Evolutionary conservation across 768 basidiomycete species (phyloP), one percentile per base, ranked within the genome.

Genomic region (Dioszegia crocea): DNA sequence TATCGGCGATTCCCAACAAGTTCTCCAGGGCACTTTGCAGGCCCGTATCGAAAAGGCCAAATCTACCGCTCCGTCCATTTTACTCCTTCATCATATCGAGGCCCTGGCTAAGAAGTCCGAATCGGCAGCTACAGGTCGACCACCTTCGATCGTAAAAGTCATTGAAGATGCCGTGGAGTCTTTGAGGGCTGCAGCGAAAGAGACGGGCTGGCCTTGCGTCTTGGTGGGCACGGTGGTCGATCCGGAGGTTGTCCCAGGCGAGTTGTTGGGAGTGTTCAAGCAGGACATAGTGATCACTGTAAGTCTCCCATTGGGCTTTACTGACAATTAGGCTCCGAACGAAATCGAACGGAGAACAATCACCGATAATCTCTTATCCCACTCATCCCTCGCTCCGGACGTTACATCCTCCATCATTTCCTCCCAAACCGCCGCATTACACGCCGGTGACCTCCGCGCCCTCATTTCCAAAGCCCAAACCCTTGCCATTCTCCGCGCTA

Each of bases 391-490:
- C 31, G 83, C 86, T 0, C 83, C 88, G 0, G 96, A 99, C 77
- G 86, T 96, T 2, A 86, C 87, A 8, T 57, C 94, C n/a, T 74
- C 78, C 33, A 74, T 77, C 4, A 65, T 98, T 3, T 90, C 96
- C 3, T 83, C 84, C 2, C 89, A 94, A 70, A 94, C 93, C 3
- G 96, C 96, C 16, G 92, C 92, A 1, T 79, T 99, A 5, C 85
- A 90, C 26, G 88, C 90, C 2, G 83, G 80, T 14, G 96, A 98
- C 75, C 80, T 98, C 14, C 81, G 79, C 23, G 83, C 87, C 66
- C 81, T 98, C 4, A 82, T 88, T 1, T 66, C 68, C 14, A 83
- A 85, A 27, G 83, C 89, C 0, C 80, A 80, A 52, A 76, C 82
- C 10, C 80, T 80, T 33, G 82, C 89, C 0, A 62, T 87, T 14